These are phyloP conservation scores for Clonostachys sp. DNA, from an alignment of 2,329 filamentous ascomycete species.

Conservation along the genomic window DNA sequence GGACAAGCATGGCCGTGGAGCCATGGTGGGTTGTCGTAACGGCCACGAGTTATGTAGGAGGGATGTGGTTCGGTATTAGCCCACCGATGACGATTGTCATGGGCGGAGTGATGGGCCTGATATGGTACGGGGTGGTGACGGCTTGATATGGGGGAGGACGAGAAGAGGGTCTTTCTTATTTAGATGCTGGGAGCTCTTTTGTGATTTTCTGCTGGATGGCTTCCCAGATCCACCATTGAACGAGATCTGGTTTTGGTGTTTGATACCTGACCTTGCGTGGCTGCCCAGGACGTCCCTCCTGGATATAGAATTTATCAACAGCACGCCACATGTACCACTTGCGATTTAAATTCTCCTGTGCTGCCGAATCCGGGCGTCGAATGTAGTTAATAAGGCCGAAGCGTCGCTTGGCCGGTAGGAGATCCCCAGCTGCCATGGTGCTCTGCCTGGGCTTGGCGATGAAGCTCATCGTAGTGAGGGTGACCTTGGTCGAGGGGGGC, in stretches of 20 bases:
- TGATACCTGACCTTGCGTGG: constrained; percentile 12
- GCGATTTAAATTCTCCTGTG: constrained; percentile 22
- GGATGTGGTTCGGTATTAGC: constrained; percentile 18
- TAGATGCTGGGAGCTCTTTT: background rate
- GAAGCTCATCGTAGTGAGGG: constrained; percentile 50
- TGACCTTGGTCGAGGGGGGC: constrained; percentile 38
- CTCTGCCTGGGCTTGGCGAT: constrained; percentile 50
- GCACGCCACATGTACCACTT: constrained; percentile 35
- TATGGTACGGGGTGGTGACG: constrained; percentile 13
- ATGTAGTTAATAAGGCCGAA: constrained; percentile 34
- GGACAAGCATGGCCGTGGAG: constrained; percentile 46
- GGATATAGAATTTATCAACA: constrained; percentile 30
- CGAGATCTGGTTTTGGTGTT: constrained; percentile 17
- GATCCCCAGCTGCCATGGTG: constrained; percentile 29
- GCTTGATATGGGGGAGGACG: background rate
- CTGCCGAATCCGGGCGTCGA: constrained; percentile 18
- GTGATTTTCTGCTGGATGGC: constrained; percentile 18
- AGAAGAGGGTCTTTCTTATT: background rate
- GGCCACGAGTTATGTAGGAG: constrained; percentile 24
- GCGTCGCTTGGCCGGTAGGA: constrained; percentile 20
- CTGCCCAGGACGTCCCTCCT: constrained; percentile 13
- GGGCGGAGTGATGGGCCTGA: constrained; percentile 20
- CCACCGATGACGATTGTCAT: constrained; percentile 20
- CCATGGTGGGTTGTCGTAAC: constrained; percentile 58
- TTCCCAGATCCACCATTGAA: constrained; percentile 36